These are phyloP conservation scores for Plasmodium yoelii DNA, from an alignment of 169 alveolate species.

Conservation along the genomic window DNA sequence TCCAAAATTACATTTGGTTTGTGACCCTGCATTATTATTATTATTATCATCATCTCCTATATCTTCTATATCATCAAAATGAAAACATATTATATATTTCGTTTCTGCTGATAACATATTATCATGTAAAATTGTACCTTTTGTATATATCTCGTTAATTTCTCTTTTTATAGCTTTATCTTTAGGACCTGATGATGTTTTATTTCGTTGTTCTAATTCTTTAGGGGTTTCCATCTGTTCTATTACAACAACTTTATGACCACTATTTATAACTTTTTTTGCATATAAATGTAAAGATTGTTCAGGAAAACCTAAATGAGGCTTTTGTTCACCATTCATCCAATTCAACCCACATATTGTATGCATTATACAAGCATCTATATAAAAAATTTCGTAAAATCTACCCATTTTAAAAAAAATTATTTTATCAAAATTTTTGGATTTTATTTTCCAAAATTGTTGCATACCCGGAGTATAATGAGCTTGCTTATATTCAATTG, in stretches of 20 bases:
- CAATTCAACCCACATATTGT: conserved; percentile 95
- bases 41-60: not conserved
- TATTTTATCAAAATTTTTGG: conserved; percentile 95
- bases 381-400: conserved; percentile 93
- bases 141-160: conserved; percentile 93
- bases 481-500: conserved; percentile 83
- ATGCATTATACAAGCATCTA: conserved; percentile 97
- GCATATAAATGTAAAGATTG: conserved; percentile 95
- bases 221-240: conserved; percentile 99
- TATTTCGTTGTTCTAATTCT: conserved; percentile 91
- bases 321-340: conserved; percentile 97
- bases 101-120: conserved; percentile 84
- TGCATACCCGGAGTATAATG: conserved; percentile 98
- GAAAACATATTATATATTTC: conserved; percentile 83
- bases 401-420: conserved; percentile 98
- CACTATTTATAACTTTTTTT: conserved; percentile 92
- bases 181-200: conserved; percentile 80
- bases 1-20: conserved; percentile 85
- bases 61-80: conserved; percentile 73
- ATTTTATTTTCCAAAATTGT: conserved; percentile 98
- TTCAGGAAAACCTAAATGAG: conserved; percentile 99
- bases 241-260: conserved; percentile 98
- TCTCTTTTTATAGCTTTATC: conserved; percentile 95
- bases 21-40: not conserved
- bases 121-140: conserved; percentile 93